phyloP scores from a whole-genome alignment of 2,329 filamentous ascomycete species.

The Cercospora sp. region DNA sequence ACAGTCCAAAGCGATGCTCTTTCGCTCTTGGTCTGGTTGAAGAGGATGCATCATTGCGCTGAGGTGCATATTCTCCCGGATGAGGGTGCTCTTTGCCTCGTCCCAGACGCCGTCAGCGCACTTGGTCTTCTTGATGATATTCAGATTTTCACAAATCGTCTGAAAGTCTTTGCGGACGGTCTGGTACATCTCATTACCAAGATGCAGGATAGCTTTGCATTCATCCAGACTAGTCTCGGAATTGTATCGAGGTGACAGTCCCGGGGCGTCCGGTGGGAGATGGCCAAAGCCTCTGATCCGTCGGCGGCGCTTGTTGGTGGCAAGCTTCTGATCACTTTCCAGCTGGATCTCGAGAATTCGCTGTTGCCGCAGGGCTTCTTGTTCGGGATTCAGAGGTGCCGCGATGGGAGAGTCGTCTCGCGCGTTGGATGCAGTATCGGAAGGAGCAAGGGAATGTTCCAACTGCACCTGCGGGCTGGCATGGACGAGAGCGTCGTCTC shows the following conservation, averaged over 20 bases:
- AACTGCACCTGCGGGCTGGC: background rate
- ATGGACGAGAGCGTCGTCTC: background rate
- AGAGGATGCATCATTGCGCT: conserved; percentile 59
- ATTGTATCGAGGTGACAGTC: conserved; percentile 67
- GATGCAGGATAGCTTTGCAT: conserved; percentile 66
- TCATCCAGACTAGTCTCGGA: conserved; percentile 82
- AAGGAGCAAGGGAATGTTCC: background rate
- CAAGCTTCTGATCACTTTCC: conserved; percentile 61
- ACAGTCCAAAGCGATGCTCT: conserved; percentile 70
- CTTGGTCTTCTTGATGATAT: conserved; percentile 72
- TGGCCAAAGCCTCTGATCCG: conserved; percentile 68
- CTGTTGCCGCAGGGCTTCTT: conserved; percentile 27
- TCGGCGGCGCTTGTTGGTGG: conserved; percentile 64
- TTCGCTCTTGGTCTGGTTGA: conserved; percentile 60
- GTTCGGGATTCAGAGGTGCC: conserved; percentile 22
- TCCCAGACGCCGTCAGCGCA: conserved; percentile 75
- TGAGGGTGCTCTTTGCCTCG: conserved; percentile 64
- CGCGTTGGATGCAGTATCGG: background rate
- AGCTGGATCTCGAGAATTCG: conserved; percentile 38
- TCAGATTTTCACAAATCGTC: conserved; percentile 65
- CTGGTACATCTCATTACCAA: conserved; percentile 65
- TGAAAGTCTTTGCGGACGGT: conserved; percentile 67
- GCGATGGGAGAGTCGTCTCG: conserved; percentile 1
- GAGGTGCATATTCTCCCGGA: conserved; percentile 65
- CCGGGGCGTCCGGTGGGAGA: conserved; percentile 65